Evolutionary conservation across 2,329 filamentous ascomycete species (phyloP).

Genomic region (Diplodia mutila): DNA sequence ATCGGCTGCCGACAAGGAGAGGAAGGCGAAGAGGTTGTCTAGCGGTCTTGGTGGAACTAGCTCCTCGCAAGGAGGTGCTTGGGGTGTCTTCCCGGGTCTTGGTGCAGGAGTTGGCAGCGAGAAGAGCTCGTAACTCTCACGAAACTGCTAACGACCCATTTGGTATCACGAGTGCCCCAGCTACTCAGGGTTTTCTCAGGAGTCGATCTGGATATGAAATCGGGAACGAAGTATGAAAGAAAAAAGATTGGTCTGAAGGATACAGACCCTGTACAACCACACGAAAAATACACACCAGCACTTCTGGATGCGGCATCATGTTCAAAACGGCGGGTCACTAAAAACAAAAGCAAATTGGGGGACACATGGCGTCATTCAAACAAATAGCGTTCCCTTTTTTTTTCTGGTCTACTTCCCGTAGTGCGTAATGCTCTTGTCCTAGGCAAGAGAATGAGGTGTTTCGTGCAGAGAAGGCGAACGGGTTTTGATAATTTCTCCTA

Average conservation of each 20-base stretch:
- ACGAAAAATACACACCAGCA: slow-evolving; percentile 16
- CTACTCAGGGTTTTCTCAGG: neutral
- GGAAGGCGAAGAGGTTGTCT: slow-evolving; percentile 10
- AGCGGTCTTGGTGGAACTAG: neutral
- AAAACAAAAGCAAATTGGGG: slow-evolving; percentile 13
- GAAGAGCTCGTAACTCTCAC: slow-evolving; percentile 1
- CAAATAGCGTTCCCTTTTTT: slow-evolving; percentile 19
- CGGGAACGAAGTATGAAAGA: neutral
- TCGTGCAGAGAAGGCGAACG: neutral
- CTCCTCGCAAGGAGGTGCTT: slow-evolving; percentile 1
- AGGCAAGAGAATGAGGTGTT: neutral
- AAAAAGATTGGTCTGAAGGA: slow-evolving; percentile 6
- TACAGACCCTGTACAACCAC: slow-evolving; percentile 18
- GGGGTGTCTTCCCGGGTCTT: slow-evolving; percentile 11
- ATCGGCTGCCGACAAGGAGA: slow-evolving; percentile 7
- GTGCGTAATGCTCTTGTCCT: slow-evolving; percentile 6
- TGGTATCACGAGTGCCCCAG: neutral
- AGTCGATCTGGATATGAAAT: neutral
- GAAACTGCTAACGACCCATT: neutral
- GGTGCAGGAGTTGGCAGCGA: neutral
- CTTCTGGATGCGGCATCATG: slow-evolving; percentile 15
- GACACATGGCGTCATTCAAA: slow-evolving; percentile 15
- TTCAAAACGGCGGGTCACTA: slow-evolving; percentile 13
- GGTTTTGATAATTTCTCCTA: neutral
- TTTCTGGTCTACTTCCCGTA: neutral